Base-by-base conservation (phyloP, 2,329 filamentous ascomycete genomes). In the Pestalotiopsis sp. region DNA sequence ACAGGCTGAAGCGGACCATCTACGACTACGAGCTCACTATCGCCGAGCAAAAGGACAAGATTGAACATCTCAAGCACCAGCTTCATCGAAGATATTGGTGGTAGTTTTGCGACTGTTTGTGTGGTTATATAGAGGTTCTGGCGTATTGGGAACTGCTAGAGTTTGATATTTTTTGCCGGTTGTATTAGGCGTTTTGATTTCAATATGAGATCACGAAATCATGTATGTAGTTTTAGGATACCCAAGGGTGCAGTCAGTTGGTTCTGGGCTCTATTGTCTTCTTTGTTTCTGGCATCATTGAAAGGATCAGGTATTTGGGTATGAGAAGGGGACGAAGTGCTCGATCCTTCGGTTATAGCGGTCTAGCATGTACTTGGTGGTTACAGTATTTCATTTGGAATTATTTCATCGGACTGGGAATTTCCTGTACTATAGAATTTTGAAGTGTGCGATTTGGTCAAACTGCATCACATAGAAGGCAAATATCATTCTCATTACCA, bases 51-150 rank as follows among this genome's bases (percentile, higher is more conserved):
- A 68, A 69, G 5, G 69, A 71, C 58, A 62, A 49, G 2, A 13
- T 71, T 2, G 69, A 74, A n/a, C 60, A 71, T n/a, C 45, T 52
- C n/a, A 52, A 52, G 45, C 45, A 52, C 11, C 45, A 52, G 17
- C 45, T 52, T 23, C 70, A 74, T 0, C 71, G 45, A 72, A 58
- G 66, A 61, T 25, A 68, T 66, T 3, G 68, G 57, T 27, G 66
- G 76, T 11, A 67, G 66, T 5, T 64, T 64, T 7, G 65, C 64
- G 36, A 70, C 70, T 13, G 67, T 60, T 14, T 59, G 66, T 31
- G 23, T 72, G 25, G 14, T n/a, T n/a, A 13, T 36, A 13, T 63
- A 38, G 20, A 60, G 41, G 31, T 11, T 23, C 20, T 23, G 57
- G 57, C 57, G 31, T 60, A 3, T n/a, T 52, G 45, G 45, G 20